Evolutionary conservation across 768 basidiomycete genomes (phyloP).

Genomic region (Panellus pusillus): DNA sequence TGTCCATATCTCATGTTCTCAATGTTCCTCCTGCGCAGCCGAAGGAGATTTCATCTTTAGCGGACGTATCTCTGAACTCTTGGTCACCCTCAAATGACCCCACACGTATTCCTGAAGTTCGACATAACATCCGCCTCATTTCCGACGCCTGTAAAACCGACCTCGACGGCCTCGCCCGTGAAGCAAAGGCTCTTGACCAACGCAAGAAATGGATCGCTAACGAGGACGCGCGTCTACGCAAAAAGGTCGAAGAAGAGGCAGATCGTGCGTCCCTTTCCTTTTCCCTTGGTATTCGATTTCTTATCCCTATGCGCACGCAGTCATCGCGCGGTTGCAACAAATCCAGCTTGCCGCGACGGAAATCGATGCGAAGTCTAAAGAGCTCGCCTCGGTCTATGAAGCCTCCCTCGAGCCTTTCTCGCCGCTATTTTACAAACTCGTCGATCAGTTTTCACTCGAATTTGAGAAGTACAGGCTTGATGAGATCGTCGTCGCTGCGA

Average conservation of each 20-base stretch:
- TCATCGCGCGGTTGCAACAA: slow-evolving; percentile 75
- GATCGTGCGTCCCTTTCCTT: slow-evolving; percentile 50
- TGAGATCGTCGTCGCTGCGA: slow-evolving; percentile 90
- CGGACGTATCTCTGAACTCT: slow-evolving; percentile 69
- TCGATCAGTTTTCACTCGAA: slow-evolving; percentile 67
- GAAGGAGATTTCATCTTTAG: slow-evolving; percentile 83
- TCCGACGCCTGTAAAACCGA: slow-evolving; percentile 80
- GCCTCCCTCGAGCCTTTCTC: slow-evolving; percentile 73
- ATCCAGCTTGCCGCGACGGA: slow-evolving; percentile 75
- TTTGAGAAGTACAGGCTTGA: slow-evolving; percentile 81
- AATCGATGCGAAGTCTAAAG: slow-evolving; percentile 63
- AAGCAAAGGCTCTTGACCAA: slow-evolving; percentile 82
- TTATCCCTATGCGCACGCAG: slow-evolving; percentile 36
- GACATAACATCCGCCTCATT: slow-evolving; percentile 91
- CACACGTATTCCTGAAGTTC: slow-evolving; percentile 92
- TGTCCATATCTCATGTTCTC: background rate
- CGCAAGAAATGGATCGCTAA: slow-evolving; percentile 68
- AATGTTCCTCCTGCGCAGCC: slow-evolving; percentile 45
- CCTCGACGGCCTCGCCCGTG: slow-evolving; percentile 84
- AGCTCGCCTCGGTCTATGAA: slow-evolving; percentile 66
- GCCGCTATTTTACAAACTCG: slow-evolving; percentile 69
- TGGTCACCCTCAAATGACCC: slow-evolving; percentile 90
- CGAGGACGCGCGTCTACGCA: slow-evolving; percentile 71
- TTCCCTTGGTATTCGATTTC: background rate
- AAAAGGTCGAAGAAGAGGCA: slow-evolving; percentile 74